Base-by-base conservation (phyloP, 805 yeast genomes). In the Cyberlindnera petersonii region DNA sequence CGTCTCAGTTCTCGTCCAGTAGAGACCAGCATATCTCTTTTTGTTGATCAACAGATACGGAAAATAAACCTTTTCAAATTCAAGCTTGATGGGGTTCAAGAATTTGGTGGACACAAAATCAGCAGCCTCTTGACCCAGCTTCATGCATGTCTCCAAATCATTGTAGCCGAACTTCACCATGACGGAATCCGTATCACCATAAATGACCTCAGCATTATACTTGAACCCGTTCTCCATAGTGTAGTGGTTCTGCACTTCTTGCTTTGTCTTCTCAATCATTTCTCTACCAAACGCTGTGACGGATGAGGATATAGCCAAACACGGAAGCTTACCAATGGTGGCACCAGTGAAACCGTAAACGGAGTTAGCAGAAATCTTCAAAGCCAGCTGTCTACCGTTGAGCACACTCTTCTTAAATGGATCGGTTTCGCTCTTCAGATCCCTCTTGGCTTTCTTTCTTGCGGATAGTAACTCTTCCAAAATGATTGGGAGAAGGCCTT, bases 331-430 rank as follows among this genome's bases (percentile, higher is more conserved):
- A 38, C 99, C 99, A 32, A 91, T 82, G 0, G 98, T 93, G 2
- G 99, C 99, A 63, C 99, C 99, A 1, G 99, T 93, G 64, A 93
- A 94, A 33, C 99, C 99, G 60, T 93, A 93, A 5, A 93, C 99
- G 2, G 98, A 94, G 61, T 93, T 93, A 1, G 99, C 99, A 10
- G 97, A 88, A 35, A 93, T 86, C 56, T 93, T 93, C 58, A 93
- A 69, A 0, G 99, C 99, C 53, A 93, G 69, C 64, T 93, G 99
- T 60, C 98, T 77, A 71, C 99, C 99, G 60, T 93, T 94, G 34
- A 94, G 72, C 24, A 93, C 98, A 56, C 88, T 95, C 50, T 86
- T 75, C 58, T 77, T 88, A 66, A 93, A 94, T 0, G 98, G 96
- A 61, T 93, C 98, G 0, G 83, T 85, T 60, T 94, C 99, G 39